Base-by-base conservation (phyloP, 2,329 filamentous ascomycete genomes). In the Aspergillus sojae region DNA sequence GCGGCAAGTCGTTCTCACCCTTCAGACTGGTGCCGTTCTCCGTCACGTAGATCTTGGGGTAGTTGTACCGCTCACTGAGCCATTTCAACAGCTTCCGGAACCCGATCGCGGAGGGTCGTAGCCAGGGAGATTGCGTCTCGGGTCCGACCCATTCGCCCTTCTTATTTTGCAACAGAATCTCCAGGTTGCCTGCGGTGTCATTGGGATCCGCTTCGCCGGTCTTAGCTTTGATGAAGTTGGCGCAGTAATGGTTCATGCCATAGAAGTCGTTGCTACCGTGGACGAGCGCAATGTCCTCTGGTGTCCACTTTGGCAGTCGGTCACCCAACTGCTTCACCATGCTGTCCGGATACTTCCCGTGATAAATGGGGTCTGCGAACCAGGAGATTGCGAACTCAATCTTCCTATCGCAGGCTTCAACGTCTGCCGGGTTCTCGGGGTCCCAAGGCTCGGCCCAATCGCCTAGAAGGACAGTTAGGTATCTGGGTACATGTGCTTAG, bases 171-270 rank as follows among this genome's bases (percentile, higher is more conserved):
- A 91, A 87, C 46, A 90, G 83, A 2, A 88, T 84, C 71, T 95
- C 91, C 41, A 96, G 80, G 77, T 96, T 91, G 59, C 93, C 93
- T 14, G 87, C 81, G 77, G 88, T 88, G 80, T 96, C 92, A 57
- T 90, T 84, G 4, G 82, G 81, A 1, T 86, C 83, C 0, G 91
- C 80, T 55, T 84, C 80, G 7, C 84, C 85, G 9, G 85, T 84
- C 73, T 88, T 87, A 80, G 94, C 89, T 77, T 88, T 89, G 80
- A 96, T 89, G 80, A 91, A 96, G 83, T 95, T 92, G 74, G 92
- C 90, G 57, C 91, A 94, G 83, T 96, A 96, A 83, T 93, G 91
- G 83, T 96, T 96, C 91, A 94, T 94, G 77, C 92, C 93, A 78
- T 96, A 96, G 80, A 96, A 96, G 82, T 96, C 93, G 77, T 95